Percentiles rank a stretch among this genome's conserved stretches.
phyloP scores from a whole-genome alignment of 2,329 filamentous ascomycete species.

The Apiospora pterosperma region DNA sequence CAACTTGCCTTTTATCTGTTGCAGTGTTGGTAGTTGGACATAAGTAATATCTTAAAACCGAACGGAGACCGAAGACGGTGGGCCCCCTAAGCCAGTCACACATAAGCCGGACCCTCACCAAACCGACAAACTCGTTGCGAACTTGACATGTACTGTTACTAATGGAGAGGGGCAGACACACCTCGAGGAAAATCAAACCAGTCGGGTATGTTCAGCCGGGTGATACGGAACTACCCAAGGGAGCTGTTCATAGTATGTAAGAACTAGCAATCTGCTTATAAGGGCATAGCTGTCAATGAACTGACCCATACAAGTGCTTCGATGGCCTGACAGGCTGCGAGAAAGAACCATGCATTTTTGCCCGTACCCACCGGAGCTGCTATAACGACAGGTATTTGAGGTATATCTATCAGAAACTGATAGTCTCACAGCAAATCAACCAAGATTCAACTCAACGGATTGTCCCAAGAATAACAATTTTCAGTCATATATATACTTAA shows the following conservation, averaged over 20 bases:
- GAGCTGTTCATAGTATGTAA: no score
- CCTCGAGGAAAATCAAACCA: no score
- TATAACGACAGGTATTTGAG: no score
- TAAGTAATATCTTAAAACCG: slow-evolving; percentile 1
- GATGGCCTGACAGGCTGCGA: slow-evolving; percentile 5
- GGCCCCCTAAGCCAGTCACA: not conserved
- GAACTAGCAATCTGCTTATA: not conserved
- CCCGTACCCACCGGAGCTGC: not conserved
- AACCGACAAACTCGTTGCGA: not conserved
- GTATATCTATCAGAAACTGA: not conserved
- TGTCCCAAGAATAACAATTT: no score
- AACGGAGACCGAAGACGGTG: not conserved
- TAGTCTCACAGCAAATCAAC: no score
- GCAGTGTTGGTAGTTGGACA: not conserved
- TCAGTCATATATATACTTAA: no score
- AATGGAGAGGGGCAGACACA: no score
- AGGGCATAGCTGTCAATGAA: not conserved
- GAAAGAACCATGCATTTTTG: slow-evolving; percentile 4
- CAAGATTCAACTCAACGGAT: no score
- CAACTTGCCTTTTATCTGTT: not conserved
- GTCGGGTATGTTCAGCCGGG: no score
- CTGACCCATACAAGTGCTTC: slow-evolving; percentile 7
- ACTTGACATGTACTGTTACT: not conserved
- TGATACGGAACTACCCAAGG: no score
- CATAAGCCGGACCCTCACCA: not conserved